Base-by-base conservation (phyloP, 116 monocot species). In the Posidonia oceanica region DNA sequence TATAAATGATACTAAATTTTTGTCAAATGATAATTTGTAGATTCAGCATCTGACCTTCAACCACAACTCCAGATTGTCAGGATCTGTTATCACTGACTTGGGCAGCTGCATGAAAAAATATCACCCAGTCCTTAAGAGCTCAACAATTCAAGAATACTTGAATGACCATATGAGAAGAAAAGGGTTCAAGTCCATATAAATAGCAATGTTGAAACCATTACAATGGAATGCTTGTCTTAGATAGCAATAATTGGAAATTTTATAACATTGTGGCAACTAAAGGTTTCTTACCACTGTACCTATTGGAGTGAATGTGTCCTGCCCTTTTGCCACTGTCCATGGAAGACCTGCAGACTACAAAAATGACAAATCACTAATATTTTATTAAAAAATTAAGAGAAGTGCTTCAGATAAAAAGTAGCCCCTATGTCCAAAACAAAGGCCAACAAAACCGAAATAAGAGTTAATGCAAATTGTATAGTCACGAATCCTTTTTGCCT, bases 291-390 rank as follows among this genome's bases (percentile, higher is more conserved):
- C 93, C 68, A 99, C 79, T 67, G 80, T 70, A 77, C 99, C 86
- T 38, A 99, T 99, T 62, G 99, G 99, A 70, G 90, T 90, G 81
- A 99, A 99, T 40, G 99, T 99, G 72, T 99, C 99, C 73, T 93
- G 99, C 56, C 90, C 99, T 82, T 99, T 99, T 14, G 93, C 99
- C 64, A 99, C 71, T 41, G 82, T 99, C 93, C 93, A 93, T 66
- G 99, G 93, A 54, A 93, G 93, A 70, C 99, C 99, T 82, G 93
- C 88, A 58, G 90, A 72, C 93, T 93, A 70, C 56, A 52, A 21
- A 16, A 36, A 52, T 12, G 44, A 61, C 52, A 69, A 17, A 48
- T 36, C 36, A 37, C 15, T 44, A 17, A 54, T 39, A 23, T 16
- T 29, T 29, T 16, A 22, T 68, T 52, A 68, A 3, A 22, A 6